Evolutionary conservation across 2,329 filamentous ascomycete species (phyloP).

Genomic region (Colletotrichum sp.): DNA sequence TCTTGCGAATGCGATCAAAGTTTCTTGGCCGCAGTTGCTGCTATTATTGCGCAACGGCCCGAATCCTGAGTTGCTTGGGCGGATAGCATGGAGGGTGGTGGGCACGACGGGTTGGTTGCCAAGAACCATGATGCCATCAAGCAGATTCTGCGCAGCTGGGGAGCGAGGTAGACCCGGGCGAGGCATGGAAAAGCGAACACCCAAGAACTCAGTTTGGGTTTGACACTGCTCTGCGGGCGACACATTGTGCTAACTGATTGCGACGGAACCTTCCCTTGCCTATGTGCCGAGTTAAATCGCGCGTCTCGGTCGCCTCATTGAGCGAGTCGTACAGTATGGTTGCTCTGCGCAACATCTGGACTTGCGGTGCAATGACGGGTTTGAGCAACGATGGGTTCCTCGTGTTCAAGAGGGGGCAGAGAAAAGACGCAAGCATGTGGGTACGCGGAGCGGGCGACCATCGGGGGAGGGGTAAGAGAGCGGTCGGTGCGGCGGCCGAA

Average conservation of each 20-base stretch:
- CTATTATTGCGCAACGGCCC: not conserved
- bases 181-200: not conserved
- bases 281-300: not conserved
- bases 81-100: not conserved
- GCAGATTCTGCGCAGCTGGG: too few species aligned
- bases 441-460: not conserved
- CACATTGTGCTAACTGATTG: not conserved
- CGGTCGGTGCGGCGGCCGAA: not conserved
- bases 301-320: not conserved
- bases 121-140: not conserved
- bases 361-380: not conserved
- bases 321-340: not conserved
- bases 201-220: not conserved
- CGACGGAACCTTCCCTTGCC: not conserved
- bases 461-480: not conserved
- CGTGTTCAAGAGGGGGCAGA: not conserved
- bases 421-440: not conserved
- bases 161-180: not conserved
- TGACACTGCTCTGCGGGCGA: not conserved
- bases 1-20: not conserved
- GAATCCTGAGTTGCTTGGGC: not conserved
- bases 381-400: not conserved
- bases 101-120: not conserved
- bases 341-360: not conserved
- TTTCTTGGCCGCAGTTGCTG: not conserved